Evolutionary conservation across 1,139 yeast genomes (phyloP).

Genomic region (Diutina ranongensis): DNA sequence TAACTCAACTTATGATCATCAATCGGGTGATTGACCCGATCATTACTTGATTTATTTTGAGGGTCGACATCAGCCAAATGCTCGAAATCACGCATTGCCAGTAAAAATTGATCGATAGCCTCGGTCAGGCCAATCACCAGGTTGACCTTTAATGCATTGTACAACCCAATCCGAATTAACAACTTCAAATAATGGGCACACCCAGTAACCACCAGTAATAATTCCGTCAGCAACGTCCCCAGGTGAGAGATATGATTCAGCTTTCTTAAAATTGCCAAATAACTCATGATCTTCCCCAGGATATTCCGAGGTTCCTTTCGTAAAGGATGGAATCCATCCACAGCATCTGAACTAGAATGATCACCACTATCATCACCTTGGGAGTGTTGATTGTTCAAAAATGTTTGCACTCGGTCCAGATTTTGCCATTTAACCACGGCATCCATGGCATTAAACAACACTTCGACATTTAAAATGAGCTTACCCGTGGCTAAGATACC

Average conservation of each 20-base stretch:
- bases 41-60: neutral
- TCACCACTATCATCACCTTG: conserved; percentile 7
- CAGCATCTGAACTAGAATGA: conserved; percentile 7
- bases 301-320: conserved; percentile 82
- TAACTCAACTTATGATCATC: conserved; percentile 7
- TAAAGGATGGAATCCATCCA: conserved; percentile 20
- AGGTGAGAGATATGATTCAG: conserved; percentile 36
- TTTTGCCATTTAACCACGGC: conserved; percentile 15
- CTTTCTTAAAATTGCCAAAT: conserved; percentile 59
- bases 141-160: conserved; percentile 61
- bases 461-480: conserved; percentile 63
- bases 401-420: conserved; percentile 6
- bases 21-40: conserved; percentile 2
- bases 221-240: conserved; percentile 45
- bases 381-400: conserved; percentile 6
- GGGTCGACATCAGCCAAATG: conserved; percentile 9
- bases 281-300: conserved; percentile 69
- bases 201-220: conserved; percentile 78
- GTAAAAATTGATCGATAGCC: conserved; percentile 55
- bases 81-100: conserved; percentile 38
- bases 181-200: conserved; percentile 88
- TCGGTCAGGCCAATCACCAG: conserved; percentile 42
- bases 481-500: conserved; percentile 69
- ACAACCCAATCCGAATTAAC: conserved; percentile 69
- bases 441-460: conserved; percentile 71